Conservation (phyloP, 192 early-diverging fungal genomes). For the Mortierella antarctica region DNA sequence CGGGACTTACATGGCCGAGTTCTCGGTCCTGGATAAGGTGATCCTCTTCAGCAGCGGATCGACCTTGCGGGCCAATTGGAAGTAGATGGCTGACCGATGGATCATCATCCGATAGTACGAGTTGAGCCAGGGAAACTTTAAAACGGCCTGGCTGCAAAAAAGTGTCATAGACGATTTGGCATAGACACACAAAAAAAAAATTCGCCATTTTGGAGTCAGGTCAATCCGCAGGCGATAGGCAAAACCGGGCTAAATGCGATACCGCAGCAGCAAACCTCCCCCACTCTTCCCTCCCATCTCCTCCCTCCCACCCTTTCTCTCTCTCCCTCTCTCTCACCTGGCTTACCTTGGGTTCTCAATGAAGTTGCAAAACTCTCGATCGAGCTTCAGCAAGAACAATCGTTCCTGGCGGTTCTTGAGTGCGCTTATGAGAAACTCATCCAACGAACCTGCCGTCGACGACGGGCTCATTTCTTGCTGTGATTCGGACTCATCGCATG, state of each 20-base stretch:
- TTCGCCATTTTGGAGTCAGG: neutral
- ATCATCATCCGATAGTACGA: slow-evolving; percentile 80
- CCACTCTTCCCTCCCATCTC: neutral
- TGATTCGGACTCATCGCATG: no score
- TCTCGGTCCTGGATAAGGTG: slow-evolving; percentile 62
- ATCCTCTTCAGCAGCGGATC: slow-evolving; percentile 63
- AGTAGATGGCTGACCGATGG: slow-evolving; percentile 75
- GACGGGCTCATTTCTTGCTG: neutral
- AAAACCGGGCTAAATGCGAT: neutral
- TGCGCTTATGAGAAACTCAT: slow-evolving; percentile 67
- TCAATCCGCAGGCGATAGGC: neutral
- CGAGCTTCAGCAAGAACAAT: slow-evolving; percentile 74
- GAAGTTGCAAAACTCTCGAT: slow-evolving; percentile 71
- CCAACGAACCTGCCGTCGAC: slow-evolving; percentile 32
- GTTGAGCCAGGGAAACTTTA: slow-evolving; percentile 75
- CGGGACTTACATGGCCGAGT: slow-evolving; percentile 65
- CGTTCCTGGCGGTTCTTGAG: slow-evolving; percentile 72
- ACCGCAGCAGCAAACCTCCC: neutral
- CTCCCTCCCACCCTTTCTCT: neutral
- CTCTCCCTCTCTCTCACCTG: neutral
- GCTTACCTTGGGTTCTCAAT: slow-evolving; percentile 63
- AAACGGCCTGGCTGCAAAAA: slow-evolving; percentile 52
- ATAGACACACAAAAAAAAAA: neutral
- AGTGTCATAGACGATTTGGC: neutral
- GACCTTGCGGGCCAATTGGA: slow-evolving; percentile 65